Evolutionary conservation across 768 basidiomycete species (phyloP), one percentile per base, ranked within the genome.

Genomic region (Peribolospora baueri): DNA sequence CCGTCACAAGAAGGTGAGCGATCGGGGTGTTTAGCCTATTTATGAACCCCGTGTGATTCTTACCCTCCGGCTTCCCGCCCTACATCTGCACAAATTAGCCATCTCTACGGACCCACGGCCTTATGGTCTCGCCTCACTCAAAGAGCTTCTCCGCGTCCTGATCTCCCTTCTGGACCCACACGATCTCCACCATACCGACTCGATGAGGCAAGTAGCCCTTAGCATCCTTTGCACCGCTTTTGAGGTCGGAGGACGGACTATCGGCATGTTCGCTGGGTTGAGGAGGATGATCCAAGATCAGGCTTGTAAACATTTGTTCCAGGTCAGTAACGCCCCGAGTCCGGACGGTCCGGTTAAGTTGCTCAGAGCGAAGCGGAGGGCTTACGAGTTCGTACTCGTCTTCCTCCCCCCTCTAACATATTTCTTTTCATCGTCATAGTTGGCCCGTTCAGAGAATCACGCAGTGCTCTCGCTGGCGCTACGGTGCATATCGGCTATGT

Each of bases 281-380:
- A 71, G 78, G 51, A 71, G 74, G 38, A 77, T 95, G 54, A 72
- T 95, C 42, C 69, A 83, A 10, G 91, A 98, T 64, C 74, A 81
- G 50, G 88, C 84, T 0, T 97, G 91, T 74, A 90, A 91, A 70
- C 88, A 82, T 64, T 77, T 98, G 41, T 95, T 98, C 73, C 90
- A 93, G 60, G 66, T 67, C 8, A 49, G 64, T 36, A 10, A 14
- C 36, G 53, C 25, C 25, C 25, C 25, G 25, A 25, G 25, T 25
- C 25, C 25, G 25, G 25, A 25, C 25, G 25, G 51, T 52, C 3
- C 5, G 48, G 6, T 50, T 45, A n/a, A 1, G 10, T 45, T 14
- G 8, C 39, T 25, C 40, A 54, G 0, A 40, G n/a, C 37, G 9
- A 36, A 47, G 10, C 11, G 36, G 7, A 38, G 3, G n/a, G 36